Evolutionary conservation across 352 stramenopile genomes (phyloP), one percentile per base, ranked within the genome.

Genomic region (Peronospora destructor): DNA sequence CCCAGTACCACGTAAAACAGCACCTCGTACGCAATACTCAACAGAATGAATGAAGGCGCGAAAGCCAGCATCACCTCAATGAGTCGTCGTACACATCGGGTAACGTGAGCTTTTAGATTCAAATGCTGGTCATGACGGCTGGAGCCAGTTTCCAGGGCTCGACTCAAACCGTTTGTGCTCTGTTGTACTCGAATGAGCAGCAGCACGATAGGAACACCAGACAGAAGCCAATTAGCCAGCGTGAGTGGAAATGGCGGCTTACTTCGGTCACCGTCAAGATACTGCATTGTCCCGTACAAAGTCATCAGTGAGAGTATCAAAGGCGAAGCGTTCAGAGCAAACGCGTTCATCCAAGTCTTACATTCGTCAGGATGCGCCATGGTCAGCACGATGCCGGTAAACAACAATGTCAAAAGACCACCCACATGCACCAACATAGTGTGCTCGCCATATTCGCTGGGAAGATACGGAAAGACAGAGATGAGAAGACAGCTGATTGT

Each of bases 1-100:
- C 63, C 71, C 3, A 93, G 65, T 23, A 68, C 65, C 35, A 71
- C 64, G 52, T 80, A 91, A 49, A 93, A 93, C 21, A 87, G 60
- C 39, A 91, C 77, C 51, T 93, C 82, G 62, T 90, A 93, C 28
- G 80, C 84, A 45, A 93, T 90, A 44, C 79, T 90, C n/a, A 93
- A 49, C 13, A 91, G 48, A 28, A 84, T 53, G 39, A 76, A 93
- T 2, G 73, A 65, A 12, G 79, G 79, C 4, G 70, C 71, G 30
- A 89, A 70, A 5, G 68, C 71, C 2, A 85, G 41, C 45, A 84
- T 64, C 34, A 91, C 58, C 21, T 76, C 63, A 12, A 87, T 49
- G 28, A 88, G 57, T 7, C 76, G 73, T 32, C 43, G 48, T 10
- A 72, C 26, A 32, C 56, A 58, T 7, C n/a, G 16, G 3, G 8